A percentile compares a stretch with the other conserved stretches of the same genome.
phyloP scores from a whole-genome alignment of 2,329 filamentous ascomycete genomes.

The Cercospora brassicicola region DNA sequence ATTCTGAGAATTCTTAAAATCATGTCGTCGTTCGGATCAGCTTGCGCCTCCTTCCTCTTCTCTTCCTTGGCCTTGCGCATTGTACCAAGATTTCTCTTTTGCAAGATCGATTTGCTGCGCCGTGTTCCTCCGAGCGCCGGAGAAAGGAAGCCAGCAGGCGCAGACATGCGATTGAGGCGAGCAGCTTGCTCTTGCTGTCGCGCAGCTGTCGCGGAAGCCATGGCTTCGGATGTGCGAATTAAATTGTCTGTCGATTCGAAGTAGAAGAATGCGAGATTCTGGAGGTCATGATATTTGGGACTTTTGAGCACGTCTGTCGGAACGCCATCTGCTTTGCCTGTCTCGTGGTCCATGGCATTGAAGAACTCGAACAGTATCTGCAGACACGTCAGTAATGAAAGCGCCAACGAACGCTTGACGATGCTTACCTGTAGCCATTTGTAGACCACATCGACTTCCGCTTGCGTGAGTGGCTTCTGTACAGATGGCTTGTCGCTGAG shows the following conservation, averaged over 20 bases:
- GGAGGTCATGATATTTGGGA: constrained; percentile 96
- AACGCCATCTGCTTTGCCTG: constrained; percentile 80
- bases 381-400: neutral
- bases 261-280: constrained; percentile 98
- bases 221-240: constrained; percentile 91
- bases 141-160: constrained; percentile 54
- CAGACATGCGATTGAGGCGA: constrained; percentile 65
- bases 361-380: constrained; percentile 86
- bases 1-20: constrained; percentile 92
- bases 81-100: constrained; percentile 88
- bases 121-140: constrained; percentile 59
- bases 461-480: constrained; percentile 78
- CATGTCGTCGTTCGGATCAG: constrained; percentile 97
- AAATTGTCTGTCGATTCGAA: constrained; percentile 88
- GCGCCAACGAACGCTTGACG: neutral
- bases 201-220: constrained; percentile 83
- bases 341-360: constrained; percentile 83
- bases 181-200: constrained; percentile 62
- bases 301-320: constrained; percentile 90
- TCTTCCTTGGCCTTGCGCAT: constrained; percentile 96
- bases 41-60: constrained; percentile 91
- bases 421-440: constrained; percentile 71
- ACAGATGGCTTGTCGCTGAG: constrained; percentile 90
- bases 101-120: constrained; percentile 69
- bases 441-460: constrained; percentile 92